Conservation (phyloP, 768 basidiomycete genomes). For the Macrolepiota fuliginosa region DNA sequence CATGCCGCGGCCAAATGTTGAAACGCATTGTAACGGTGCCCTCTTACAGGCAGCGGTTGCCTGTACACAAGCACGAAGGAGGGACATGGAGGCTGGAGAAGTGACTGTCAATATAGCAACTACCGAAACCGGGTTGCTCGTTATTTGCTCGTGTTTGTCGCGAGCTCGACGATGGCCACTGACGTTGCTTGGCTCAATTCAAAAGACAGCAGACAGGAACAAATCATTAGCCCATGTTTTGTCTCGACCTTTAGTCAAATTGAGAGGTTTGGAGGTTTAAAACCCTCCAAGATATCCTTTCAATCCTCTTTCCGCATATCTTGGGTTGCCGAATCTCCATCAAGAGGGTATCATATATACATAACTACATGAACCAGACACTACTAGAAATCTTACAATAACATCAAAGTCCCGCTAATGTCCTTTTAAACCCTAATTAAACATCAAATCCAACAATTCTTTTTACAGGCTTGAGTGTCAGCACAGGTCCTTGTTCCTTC, state of each 20-base stretch:
- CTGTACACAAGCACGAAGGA: constrained; percentile 45
- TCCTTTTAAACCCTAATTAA: constrained; percentile 10
- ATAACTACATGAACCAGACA: neutral
- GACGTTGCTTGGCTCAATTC: neutral
- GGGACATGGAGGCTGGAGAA: constrained; percentile 41
- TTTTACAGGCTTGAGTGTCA: constrained; percentile 56
- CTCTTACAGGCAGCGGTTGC: constrained; percentile 25
- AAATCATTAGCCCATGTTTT: no score
- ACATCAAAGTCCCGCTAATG: neutral
- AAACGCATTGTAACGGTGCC: constrained; percentile 17
- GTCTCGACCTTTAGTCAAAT: no score
- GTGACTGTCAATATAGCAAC: neutral
- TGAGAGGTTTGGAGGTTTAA: no score
- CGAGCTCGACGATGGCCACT: no score
- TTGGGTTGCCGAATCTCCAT: neutral
- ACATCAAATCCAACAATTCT: constrained; percentile 59
- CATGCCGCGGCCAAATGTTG: constrained; percentile 23
- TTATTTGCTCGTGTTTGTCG: constrained; percentile 15
- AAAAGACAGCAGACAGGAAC: neutral
- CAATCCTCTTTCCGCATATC: neutral
- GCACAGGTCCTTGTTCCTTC: constrained; percentile 47
- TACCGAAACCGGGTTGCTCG: constrained; percentile 12
- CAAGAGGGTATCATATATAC: neutral
- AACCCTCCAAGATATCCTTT: neutral
- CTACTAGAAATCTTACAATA: neutral